Evolutionary conservation across 371 early-diverging fungal genomes (phyloP), one percentile per base, ranked within the genome.

Genomic region (Paraphysoderma sedebokerense): DNA sequence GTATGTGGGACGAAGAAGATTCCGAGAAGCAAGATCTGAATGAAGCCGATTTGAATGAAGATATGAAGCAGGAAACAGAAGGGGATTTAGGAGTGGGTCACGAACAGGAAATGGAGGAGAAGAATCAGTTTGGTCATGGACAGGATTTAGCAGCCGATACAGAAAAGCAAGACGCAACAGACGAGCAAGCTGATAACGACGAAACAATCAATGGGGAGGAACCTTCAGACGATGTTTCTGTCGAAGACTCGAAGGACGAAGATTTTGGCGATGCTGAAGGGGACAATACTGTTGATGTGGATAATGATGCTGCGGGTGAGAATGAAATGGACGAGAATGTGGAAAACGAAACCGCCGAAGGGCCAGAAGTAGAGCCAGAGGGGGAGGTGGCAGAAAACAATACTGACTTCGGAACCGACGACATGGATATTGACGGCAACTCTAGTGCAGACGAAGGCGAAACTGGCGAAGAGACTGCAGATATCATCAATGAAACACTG

Each of bases 1-100:
- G 91, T 71, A 75, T 97, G 76, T 97, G 98, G 98, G 82, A 80
- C 32, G 91, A 85, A 51, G 81, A 87, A 26, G 80, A 84, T 30
- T 73, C 72, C 17, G 78, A 81, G 23, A 71, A 75, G 44, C 68
- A 77, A 23, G 77, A 80, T 36, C 67, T 66, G 42, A 68, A 74
- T 48, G 74, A 77, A 56, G 71, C 68, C 29, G 70, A 65, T 38
- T 59, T 62, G 44, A 60, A 62, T 46, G 57, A 62, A n/a, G 54
- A 69, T 49, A 66, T 66, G 66, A 70, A 74, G 28, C 67, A 68
- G 1, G 77, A 76, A 39, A 68, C 65, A 15, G 49, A 42, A 17
- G 24, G 17, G 19, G 17, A 24, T 8, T 5, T n/a, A 5, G 39
- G 6, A 5, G 47, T 3, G 6, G 38, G 5, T 11, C 20, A 45